These are phyloP conservation scores for Nicotiana undulata DNA, from an alignment of 257 asterid species.

Conservation along the genomic window DNA sequence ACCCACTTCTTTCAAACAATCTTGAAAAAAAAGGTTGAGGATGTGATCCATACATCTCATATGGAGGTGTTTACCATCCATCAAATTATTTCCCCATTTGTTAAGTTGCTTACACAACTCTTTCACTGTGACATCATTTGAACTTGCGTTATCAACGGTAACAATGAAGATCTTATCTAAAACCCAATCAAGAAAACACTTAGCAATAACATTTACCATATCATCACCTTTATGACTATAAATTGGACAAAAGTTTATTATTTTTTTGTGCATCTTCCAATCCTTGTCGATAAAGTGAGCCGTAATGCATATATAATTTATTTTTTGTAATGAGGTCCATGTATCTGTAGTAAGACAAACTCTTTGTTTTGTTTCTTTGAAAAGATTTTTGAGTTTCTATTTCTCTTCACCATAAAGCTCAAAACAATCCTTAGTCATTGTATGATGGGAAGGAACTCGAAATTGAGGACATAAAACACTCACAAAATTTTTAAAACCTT, in stretches of 20 bases:
- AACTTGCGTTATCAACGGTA: neutral
- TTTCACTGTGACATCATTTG: neutral
- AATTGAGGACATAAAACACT: neutral
- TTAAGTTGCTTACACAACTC: neutral
- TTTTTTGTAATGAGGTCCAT: neutral
- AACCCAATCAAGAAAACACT: neutral
- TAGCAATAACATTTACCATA: neutral
- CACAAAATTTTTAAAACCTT: neutral
- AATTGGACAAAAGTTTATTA: constrained; percentile 3
- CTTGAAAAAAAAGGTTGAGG: neutral
- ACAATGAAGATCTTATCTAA: neutral
- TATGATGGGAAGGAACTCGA: neutral
- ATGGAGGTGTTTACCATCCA: neutral
- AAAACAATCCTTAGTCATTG: neutral
- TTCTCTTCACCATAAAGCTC: neutral
- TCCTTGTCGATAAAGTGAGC: neutral
- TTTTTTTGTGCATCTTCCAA: neutral
- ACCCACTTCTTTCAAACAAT: neutral
- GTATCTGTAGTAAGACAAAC: constrained; percentile 2
- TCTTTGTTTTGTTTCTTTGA: neutral
- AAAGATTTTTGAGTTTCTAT: neutral
- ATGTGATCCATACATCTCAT: neutral
- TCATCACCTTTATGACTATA: neutral
- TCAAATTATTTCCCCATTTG: neutral
- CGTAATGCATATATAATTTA: neutral